Evolutionary conservation across 176 grass and related monocot genomes (phyloP).

Genomic region (Pharus latifolius): DNA sequence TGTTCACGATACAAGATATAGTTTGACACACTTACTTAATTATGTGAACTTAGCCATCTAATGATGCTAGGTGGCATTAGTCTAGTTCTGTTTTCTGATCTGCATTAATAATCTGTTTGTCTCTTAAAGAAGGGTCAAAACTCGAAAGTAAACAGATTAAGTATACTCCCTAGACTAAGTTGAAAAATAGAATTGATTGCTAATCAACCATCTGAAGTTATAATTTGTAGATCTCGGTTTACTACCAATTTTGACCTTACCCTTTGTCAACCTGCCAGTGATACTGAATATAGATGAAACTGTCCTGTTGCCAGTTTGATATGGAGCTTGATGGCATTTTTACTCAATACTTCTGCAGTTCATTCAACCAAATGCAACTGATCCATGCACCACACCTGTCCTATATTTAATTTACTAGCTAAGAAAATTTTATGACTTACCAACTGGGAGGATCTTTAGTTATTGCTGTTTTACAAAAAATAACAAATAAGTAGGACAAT

Average conservation of each 20-base stretch:
- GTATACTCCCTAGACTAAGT: background rate
- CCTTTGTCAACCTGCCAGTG: background rate
- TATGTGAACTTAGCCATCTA: background rate
- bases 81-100: background rate
- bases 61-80: background rate
- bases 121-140: background rate
- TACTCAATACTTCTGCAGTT: background rate
- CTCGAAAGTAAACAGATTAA: too few species aligned
- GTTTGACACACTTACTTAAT: background rate
- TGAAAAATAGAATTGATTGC: background rate
- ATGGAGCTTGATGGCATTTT: background rate
- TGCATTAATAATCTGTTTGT: background rate
- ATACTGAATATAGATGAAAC: background rate
- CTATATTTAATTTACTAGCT: background rate
- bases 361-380: background rate
- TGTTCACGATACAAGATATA: background rate
- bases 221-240: background rate
- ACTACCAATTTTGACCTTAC: background rate
- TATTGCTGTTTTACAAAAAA: constrained; percentile 1
- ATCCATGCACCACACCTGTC: background rate
- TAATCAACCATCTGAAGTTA: background rate
- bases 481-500: too few species aligned
- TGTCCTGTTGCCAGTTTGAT: background rate
- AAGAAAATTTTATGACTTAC: background rate
- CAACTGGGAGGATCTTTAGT: background rate